Evolutionary conservation across 805 yeast genomes (phyloP).

Genomic region (Metschnikowia kofuensis): DNA sequence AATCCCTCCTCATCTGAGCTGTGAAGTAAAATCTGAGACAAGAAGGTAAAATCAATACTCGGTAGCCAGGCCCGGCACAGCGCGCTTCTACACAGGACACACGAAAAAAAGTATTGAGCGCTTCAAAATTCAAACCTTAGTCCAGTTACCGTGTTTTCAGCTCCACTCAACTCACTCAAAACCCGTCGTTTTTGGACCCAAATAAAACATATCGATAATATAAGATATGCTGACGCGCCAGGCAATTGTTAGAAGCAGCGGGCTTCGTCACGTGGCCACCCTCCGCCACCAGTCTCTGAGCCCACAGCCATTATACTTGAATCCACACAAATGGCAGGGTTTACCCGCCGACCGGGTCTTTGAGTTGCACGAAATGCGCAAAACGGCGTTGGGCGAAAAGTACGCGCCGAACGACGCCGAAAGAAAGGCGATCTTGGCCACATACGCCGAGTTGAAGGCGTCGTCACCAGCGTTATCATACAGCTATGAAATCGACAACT

Average conservation of each 20-base stretch:
- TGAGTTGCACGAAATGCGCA: conserved; percentile 58
- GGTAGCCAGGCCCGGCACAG: no score
- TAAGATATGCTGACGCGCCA: conserved; percentile 4
- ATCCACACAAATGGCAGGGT: conserved; percentile 70
- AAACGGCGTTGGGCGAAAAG: conserved; percentile 48
- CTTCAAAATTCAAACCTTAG: not conserved
- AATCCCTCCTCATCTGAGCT: no score
- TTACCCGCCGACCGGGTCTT: conserved; percentile 62
- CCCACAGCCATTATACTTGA: conserved; percentile 41
- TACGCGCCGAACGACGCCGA: conserved; percentile 65
- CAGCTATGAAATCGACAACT: conserved; percentile 41
- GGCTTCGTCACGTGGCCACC: not conserved
- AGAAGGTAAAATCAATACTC: no score
- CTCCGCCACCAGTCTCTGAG: conserved; percentile 11
- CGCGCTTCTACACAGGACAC: no score
- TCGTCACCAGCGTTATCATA: conserved; percentile 35
- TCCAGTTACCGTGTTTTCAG: not conserved
- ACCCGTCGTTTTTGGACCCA: not conserved
- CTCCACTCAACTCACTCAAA: not conserved
- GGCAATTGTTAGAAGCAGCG: not conserved
- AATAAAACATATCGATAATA: not conserved
- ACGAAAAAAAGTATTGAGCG: no score
- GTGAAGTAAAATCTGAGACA: no score
- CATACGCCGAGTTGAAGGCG: conserved; percentile 30
- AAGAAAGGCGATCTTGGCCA: conserved; percentile 53